Percentiles rank a stretch among this genome's conserved stretches.
These are phyloP conservation scores for Mikania micrantha DNA, from an alignment of 129 eudicot species.

Conservation along the genomic window DNA sequence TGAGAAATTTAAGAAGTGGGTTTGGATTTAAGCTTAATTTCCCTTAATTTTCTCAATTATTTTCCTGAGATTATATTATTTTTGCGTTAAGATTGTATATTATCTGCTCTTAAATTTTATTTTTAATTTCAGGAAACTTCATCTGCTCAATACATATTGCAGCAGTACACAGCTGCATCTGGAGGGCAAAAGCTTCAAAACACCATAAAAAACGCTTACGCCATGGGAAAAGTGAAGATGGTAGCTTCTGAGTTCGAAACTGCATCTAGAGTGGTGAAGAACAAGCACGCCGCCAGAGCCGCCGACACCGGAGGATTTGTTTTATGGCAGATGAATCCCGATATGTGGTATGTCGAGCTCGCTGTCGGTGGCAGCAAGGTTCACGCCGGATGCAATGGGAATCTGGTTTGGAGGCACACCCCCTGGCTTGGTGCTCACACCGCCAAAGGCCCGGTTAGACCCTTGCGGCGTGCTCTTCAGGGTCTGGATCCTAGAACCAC, in stretches of 20 bases:
- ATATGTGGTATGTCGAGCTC: conserved; percentile 92
- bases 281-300: conserved; percentile 43
- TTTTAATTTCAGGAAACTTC: conserved; percentile 68
- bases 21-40: conserved; percentile 8
- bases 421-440: conserved; percentile 96
- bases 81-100: too few relatives aligned
- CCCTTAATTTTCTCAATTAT: neutral
- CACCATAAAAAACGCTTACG: conserved; percentile 69
- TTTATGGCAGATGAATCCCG: conserved; percentile 89
- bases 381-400: conserved; percentile 89
- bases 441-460: conserved; percentile 80
- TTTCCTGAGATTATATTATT: neutral
- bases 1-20: neutral
- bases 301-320: conserved; percentile 82
- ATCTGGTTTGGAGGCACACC: conserved; percentile 84
- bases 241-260: conserved; percentile 80
- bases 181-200: conserved; percentile 79
- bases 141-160: conserved; percentile 86
- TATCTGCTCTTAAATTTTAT: too few relatives aligned
- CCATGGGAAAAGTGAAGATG: conserved; percentile 82
- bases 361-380: conserved; percentile 94
- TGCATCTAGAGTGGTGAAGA: conserved; percentile 55
- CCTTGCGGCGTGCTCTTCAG: conserved; percentile 92
- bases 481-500: conserved; percentile 93
- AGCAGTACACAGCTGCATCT: conserved; percentile 81